Evolutionary conservation across 768 basidiomycete genomes (phyloP).

Genomic region (Suillus subalutaceus): DNA sequence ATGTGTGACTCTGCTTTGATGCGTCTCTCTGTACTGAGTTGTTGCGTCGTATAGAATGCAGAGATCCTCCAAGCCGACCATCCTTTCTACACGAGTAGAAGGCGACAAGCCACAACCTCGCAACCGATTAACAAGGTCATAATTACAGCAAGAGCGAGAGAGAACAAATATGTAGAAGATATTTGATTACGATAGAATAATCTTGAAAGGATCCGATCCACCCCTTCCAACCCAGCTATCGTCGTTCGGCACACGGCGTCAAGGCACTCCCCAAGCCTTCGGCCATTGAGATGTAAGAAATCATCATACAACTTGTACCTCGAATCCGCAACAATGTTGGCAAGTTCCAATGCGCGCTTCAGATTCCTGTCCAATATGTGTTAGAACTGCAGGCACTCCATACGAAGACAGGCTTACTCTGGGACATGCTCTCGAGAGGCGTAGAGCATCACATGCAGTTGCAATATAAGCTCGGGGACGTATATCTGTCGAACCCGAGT

Average conservation of each 20-base stretch:
- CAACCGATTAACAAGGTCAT: not conserved
- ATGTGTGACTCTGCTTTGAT: no score
- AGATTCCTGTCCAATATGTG: constrained; percentile 60
- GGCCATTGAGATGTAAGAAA: constrained; percentile 64
- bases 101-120: no score
- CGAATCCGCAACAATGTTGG: constrained; percentile 86
- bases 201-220: constrained; percentile 75
- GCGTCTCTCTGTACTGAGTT: no score
- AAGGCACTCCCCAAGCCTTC: constrained; percentile 73
- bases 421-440: constrained; percentile 65
- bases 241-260: constrained; percentile 71
- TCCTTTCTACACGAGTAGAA: no score
- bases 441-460: constrained; percentile 75
- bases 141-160: not conserved
- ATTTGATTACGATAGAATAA: constrained; percentile 31
- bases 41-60: no score
- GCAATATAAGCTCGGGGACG: constrained; percentile 86
- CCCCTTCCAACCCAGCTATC: constrained; percentile 72
- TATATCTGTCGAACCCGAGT: constrained; percentile 57
- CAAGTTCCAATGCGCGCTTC: constrained; percentile 71
- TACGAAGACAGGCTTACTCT: constrained; percentile 49
- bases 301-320: constrained; percentile 85
- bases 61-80: no score
- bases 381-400: not conserved
- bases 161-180: not conserved